Conservation (phyloP, 2,329 filamentous ascomycete genomes). For the Curvularia eragrostidis region DNA sequence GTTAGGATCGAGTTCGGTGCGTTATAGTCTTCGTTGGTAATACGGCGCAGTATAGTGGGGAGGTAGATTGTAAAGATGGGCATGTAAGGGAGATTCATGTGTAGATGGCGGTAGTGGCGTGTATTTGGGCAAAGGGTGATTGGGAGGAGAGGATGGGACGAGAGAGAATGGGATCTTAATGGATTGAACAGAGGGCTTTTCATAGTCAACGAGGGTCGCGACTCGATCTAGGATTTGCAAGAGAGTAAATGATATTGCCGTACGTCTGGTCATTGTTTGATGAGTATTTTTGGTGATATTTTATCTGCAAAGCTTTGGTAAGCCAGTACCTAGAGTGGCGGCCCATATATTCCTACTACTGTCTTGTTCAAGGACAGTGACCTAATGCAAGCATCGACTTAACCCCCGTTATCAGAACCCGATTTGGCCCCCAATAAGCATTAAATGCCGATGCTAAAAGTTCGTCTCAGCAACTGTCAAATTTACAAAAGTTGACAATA, state of each 20-base stretch:
- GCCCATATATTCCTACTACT: neutral
- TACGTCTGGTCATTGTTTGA: neutral
- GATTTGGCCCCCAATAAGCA: neutral
- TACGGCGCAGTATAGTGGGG: neutral
- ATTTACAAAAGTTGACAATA: neutral
- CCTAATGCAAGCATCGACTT: neutral
- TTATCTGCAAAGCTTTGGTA: neutral
- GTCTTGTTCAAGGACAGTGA: neutral
- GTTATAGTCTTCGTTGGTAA: neutral
- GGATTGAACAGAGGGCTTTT: neutral
- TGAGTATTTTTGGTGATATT: neutral
- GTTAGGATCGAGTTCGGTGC: neutral
- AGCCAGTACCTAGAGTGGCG: neutral
- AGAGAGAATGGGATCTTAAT: neutral
- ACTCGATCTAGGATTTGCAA: neutral
- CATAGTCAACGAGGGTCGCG: neutral
- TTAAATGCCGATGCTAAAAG: neutral
- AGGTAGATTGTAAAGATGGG: neutral
- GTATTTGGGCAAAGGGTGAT: neutral
- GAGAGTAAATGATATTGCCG: neutral
- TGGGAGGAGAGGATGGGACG: neutral
- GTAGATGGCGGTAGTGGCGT: neutral
- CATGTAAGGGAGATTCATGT: neutral
- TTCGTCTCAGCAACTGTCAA: neutral
- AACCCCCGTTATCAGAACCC: too few relatives aligned